Conservation (phyloP, 116 monocot species). For the Zostera marina region DNA sequence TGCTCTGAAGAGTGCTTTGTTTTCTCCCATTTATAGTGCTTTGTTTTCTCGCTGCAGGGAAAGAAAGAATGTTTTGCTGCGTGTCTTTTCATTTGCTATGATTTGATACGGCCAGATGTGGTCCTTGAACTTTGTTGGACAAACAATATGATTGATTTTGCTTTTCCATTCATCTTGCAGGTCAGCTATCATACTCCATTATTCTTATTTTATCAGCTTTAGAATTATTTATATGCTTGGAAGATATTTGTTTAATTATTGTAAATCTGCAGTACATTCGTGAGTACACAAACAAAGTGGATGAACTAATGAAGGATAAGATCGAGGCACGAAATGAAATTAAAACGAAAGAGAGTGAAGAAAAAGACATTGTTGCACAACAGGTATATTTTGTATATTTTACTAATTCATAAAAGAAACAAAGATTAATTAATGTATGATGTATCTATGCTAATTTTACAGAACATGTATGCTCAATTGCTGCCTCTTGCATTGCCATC, state of each 20-base stretch:
- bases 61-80: conserved; percentile 99
- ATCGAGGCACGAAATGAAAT: conserved; percentile 65
- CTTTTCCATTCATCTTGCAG: conserved; percentile 94
- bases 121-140: conserved; percentile 95
- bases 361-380: conserved; percentile 93
- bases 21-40: not conserved
- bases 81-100: conserved; percentile 93
- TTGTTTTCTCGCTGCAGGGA: conserved; percentile 50
- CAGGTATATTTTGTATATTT: conserved; percentile 35
- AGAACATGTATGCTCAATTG: conserved; percentile 99
- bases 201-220: not conserved
- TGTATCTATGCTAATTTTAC: conserved; percentile 7
- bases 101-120: conserved; percentile 84
- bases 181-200: conserved; percentile 8
- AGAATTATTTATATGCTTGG: not conserved
- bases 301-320: conserved; percentile 88
- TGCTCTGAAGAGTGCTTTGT: not conserved
- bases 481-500: conserved; percentile 92
- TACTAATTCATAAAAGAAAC: not conserved
- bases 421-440: not conserved
- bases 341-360: conserved; percentile 85
- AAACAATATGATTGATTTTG: conserved; percentile 92
- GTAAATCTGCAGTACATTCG: conserved; percentile 62
- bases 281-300: conserved; percentile 94
- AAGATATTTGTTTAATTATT: not conserved